Evolutionary conservation across 305 asterid species (phyloP).

Genomic region (Solanum hybrid): DNA sequence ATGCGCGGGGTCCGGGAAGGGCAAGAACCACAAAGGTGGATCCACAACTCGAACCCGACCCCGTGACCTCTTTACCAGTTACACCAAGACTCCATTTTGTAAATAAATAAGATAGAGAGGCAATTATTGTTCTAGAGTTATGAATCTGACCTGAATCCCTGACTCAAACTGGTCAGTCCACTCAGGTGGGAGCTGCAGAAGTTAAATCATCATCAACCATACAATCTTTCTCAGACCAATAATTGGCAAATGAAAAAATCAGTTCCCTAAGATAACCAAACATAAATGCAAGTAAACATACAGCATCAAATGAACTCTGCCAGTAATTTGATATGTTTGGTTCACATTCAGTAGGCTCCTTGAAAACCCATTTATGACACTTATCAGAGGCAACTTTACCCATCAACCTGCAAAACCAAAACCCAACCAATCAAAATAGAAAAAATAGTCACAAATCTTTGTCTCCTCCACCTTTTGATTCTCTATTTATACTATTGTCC

Average conservation of each 20-base stretch:
- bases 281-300: constrained; percentile 25
- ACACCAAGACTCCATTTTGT: neutral
- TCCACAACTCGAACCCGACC: neutral
- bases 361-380: constrained; percentile 99
- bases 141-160: constrained; percentile 79
- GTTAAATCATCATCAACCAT: constrained; percentile 33
- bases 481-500: constrained; percentile 2
- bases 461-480: neutral
- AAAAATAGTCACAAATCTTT: constrained; percentile 2
- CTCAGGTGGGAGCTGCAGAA: constrained; percentile 84
- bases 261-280: constrained; percentile 17
- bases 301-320: constrained; percentile 99
- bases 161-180: constrained; percentile 99
- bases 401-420: constrained; percentile 79
- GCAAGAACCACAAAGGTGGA: neutral
- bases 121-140: neutral
- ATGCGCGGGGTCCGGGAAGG: neutral
- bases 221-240: constrained; percentile 26
- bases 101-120: neutral
- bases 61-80: neutral
- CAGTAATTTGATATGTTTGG: constrained; percentile 96
- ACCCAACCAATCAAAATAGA: constrained; percentile 28
- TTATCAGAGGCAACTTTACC: constrained; percentile 99
- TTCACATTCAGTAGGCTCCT: constrained; percentile 94
- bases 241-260: constrained; percentile 27